A percentile compares a stretch with the other conserved stretches of the same genome.
Conservation (phyloP, 495 filamentous ascomycete species). For the Annulohypoxylon stygium region DNA sequence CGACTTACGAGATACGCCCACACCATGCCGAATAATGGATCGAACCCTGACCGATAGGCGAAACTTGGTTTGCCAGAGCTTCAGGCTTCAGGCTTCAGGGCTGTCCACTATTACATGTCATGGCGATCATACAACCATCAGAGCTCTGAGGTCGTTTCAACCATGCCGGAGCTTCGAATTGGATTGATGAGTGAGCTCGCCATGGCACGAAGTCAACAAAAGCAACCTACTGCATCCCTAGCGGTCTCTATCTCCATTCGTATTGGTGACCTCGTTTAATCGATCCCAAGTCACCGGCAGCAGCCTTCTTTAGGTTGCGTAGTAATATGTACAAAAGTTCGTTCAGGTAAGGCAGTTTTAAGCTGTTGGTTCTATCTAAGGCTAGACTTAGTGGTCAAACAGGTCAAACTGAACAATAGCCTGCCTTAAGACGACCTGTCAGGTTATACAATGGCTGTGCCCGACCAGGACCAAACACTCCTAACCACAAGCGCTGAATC, state of each 20-base stretch:
- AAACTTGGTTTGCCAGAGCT: constrained; percentile 35
- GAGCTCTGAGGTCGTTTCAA: constrained; percentile 26
- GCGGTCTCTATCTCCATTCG: constrained; percentile 23
- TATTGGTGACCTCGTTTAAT: constrained; percentile 16
- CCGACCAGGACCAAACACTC: constrained; percentile 21
- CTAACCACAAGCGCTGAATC: constrained; percentile 31
- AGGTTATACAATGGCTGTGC: constrained; percentile 36
- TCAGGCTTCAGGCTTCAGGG: no score
- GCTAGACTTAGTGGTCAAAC: constrained; percentile 30
- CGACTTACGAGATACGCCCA: constrained; percentile 28
- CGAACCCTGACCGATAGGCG: constrained; percentile 26
- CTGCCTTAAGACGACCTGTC: constrained; percentile 30
- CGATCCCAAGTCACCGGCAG: constrained; percentile 11
- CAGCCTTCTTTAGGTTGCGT: constrained; percentile 27
- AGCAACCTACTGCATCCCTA: constrained; percentile 15
- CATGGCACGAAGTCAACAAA: constrained; percentile 19
- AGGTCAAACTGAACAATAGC: constrained; percentile 16
- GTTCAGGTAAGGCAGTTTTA: neutral
- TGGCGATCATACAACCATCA: constrained; percentile 38
- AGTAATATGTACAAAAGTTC: constrained; percentile 15
- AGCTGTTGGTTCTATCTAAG: constrained; percentile 17
- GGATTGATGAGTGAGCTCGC: neutral
- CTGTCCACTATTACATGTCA: constrained; percentile 21
- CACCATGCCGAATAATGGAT: constrained; percentile 24
- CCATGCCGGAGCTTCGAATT: constrained; percentile 10